phyloP scores from a whole-genome alignment of 805 yeast species.

The Myxozyma lipomycoides region DNA sequence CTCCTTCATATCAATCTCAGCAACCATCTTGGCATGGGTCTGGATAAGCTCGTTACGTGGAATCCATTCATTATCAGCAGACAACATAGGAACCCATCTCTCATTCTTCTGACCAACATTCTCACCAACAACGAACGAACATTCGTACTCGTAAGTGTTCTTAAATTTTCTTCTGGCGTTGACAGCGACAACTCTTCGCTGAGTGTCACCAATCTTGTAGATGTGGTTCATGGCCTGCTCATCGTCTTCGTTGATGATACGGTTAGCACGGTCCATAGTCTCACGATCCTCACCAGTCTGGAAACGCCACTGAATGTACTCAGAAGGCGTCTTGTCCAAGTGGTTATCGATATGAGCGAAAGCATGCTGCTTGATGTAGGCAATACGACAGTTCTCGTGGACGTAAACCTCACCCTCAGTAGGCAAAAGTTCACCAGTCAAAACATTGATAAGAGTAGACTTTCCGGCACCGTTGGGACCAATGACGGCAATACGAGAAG shows the following conservation, averaged over 20 bases:
- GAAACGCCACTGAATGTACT: slow-evolving; percentile 99
- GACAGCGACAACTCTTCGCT: slow-evolving; percentile 93
- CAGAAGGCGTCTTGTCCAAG: slow-evolving; percentile 99
- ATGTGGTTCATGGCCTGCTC: slow-evolving; percentile 99
- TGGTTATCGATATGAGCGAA: slow-evolving; percentile 98
- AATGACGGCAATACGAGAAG: slow-evolving; percentile 99
- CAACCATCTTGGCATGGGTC: slow-evolving; percentile 98
- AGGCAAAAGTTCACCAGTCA: slow-evolving; percentile 99
- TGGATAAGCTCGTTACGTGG: slow-evolving; percentile 98
- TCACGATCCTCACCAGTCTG: slow-evolving; percentile 99
- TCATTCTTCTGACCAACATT: slow-evolving; percentile 98
- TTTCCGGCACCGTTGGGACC: slow-evolving; percentile 99
- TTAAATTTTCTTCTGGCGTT: slow-evolving; percentile 99
- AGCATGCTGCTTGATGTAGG: slow-evolving; percentile 99
- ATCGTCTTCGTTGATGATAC: slow-evolving; percentile 95
- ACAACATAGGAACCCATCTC: slow-evolving; percentile 99
- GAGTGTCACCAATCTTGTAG: slow-evolving; percentile 97
- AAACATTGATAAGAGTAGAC: slow-evolving; percentile 96
- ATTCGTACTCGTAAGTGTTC: slow-evolving; percentile 99
- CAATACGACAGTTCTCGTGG: slow-evolving; percentile 99
- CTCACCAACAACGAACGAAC: slow-evolving; percentile 96
- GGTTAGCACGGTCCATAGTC: slow-evolving; percentile 99
- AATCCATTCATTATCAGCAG: slow-evolving; percentile 99
- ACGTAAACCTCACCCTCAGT: slow-evolving; percentile 98
- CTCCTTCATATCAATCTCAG: slow-evolving; percentile 99